phyloP scores from a whole-genome alignment of 1,139 yeast genomes.

The Kurtzmaniella quercitrusa region DNA sequence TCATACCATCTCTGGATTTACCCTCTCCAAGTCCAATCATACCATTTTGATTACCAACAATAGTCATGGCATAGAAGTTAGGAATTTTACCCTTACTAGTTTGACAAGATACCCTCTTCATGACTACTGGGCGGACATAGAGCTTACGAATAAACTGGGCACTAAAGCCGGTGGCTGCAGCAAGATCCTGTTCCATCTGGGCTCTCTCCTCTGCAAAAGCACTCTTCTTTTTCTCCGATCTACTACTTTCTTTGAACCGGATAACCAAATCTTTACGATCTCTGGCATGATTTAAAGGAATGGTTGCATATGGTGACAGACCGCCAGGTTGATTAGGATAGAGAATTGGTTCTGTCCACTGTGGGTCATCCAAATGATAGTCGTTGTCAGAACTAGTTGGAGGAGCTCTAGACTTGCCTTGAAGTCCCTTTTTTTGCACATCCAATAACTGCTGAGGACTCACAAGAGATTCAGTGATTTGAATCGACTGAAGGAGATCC shows the following conservation, averaged over 20 bases:
- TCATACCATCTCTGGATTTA: constrained; percentile 74
- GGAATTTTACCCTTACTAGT: constrained; percentile 92
- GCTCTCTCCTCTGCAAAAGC: constrained; percentile 15
- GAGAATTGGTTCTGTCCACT: constrained; percentile 44
- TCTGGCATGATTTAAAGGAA: constrained; percentile 38
- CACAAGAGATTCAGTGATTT: constrained; percentile 72
- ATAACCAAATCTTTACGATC: constrained; percentile 39
- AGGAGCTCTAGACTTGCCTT: constrained; percentile 28
- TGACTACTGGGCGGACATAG: constrained; percentile 61
- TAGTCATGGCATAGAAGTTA: constrained; percentile 78
- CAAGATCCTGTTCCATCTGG: constrained; percentile 52
- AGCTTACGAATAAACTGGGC: constrained; percentile 61
- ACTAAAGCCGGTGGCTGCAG: constrained; percentile 72
- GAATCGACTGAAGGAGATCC: constrained; percentile 71
- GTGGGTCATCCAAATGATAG: constrained; percentile 35
- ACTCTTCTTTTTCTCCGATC: constrained; percentile 10
- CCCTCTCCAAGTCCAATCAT: constrained; percentile 97
- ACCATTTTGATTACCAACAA: constrained; percentile 91
- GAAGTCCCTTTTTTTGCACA: constrained; percentile 28
- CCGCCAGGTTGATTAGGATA: constrained; percentile 43
- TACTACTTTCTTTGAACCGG: constrained; percentile 24
- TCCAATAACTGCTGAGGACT: constrained; percentile 53
- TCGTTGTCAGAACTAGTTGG: constrained; percentile 26
- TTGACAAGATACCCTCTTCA: constrained; percentile 86
- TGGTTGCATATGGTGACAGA: constrained; percentile 38